These are phyloP conservation scores for Cytospora piceae DNA, from an alignment of 2,329 filamentous ascomycete species.

Conservation along the genomic window DNA sequence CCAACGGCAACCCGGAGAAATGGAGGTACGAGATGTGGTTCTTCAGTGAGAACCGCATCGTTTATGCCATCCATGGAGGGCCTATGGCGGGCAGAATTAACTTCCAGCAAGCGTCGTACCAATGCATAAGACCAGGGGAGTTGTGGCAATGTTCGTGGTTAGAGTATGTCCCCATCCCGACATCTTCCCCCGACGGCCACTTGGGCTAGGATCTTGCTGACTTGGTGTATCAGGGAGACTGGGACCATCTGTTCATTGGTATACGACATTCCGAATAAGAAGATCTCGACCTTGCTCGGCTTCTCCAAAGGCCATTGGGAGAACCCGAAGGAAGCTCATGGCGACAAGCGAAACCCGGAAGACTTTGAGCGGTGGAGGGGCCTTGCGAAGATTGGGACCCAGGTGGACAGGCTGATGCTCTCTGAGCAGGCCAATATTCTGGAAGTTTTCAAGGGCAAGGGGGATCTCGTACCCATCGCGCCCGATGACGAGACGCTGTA, in stretches of 20 bases:
- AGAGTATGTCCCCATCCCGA: conserved; percentile 5
- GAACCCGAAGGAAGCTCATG: conserved; percentile 52
- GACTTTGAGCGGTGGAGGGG: conserved; percentile 57
- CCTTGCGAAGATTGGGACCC: conserved; percentile 52
- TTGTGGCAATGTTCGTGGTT: conserved; percentile 65
- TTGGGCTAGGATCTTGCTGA: not conserved
- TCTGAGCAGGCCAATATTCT: conserved; percentile 57
- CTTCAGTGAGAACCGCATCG: conserved; percentile 55
- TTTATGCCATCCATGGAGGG: conserved; percentile 63
- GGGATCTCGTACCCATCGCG: conserved; percentile 50
- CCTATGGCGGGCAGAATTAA: conserved; percentile 61
- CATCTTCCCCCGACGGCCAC: too few species aligned
- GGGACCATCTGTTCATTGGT: conserved; percentile 60
- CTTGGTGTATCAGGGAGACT: conserved; percentile 46
- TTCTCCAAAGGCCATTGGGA: conserved; percentile 64
- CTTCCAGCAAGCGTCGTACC: conserved; percentile 58
- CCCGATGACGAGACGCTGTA: conserved; percentile 34
- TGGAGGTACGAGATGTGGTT: conserved; percentile 68
- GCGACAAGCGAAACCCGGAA: conserved; percentile 56
- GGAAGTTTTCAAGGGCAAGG: conserved; percentile 54
- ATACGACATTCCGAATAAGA: conserved; percentile 55
- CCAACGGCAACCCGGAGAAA: conserved; percentile 55
- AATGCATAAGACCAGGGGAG: conserved; percentile 61
- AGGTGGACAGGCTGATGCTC: conserved; percentile 54
- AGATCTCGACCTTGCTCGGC: conserved; percentile 55